Conservation (phyloP, 257 asterid species). For the Cinchona pubescens region DNA sequence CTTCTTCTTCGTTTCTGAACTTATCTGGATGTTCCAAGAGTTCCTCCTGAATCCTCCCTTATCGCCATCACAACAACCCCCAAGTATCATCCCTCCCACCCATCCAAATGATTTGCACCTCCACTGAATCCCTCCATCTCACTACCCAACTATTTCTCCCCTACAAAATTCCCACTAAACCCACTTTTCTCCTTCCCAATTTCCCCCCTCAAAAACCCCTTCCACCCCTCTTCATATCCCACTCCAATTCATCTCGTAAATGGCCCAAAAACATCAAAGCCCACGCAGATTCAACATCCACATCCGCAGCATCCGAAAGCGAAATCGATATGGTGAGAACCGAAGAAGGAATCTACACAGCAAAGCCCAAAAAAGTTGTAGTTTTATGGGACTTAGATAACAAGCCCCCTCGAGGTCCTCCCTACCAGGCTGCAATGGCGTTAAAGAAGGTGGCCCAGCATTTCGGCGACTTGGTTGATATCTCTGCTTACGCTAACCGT, state of each 20-base stretch:
- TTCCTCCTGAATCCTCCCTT: too few relatives aligned
- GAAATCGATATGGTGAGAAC: slow-evolving; percentile 83
- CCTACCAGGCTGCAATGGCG: slow-evolving; percentile 76
- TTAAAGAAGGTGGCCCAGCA: slow-evolving; percentile 60
- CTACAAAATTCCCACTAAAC: slow-evolving; percentile 11
- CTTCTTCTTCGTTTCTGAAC: too few relatives aligned
- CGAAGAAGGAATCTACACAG: slow-evolving; percentile 56
- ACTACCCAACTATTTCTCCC: slow-evolving; percentile 24
- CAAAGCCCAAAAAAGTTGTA: slow-evolving; percentile 73
- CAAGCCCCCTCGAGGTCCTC: slow-evolving; percentile 95
- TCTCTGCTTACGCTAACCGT: slow-evolving; percentile 84
- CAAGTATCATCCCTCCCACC: too few relatives aligned
- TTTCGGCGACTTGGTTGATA: slow-evolving; percentile 73
- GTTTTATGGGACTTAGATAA: slow-evolving; percentile 90
- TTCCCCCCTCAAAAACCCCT: slow-evolving; percentile 17
- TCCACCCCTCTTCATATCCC: slow-evolving; percentile 1
- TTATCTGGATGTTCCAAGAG: too few relatives aligned
- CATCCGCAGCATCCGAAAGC: slow-evolving; percentile 30
- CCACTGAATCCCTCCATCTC: slow-evolving; percentile 29
- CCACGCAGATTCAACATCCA: too few relatives aligned
- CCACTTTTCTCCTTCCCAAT: background rate
- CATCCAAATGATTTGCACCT: too few relatives aligned
- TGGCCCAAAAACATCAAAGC: slow-evolving; percentile 39
- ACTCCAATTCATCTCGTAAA: slow-evolving; percentile 21
- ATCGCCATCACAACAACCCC: too few relatives aligned